Conservation (phyloP, 768 basidiomycete species). For the Suillus ampliporus region DNA sequence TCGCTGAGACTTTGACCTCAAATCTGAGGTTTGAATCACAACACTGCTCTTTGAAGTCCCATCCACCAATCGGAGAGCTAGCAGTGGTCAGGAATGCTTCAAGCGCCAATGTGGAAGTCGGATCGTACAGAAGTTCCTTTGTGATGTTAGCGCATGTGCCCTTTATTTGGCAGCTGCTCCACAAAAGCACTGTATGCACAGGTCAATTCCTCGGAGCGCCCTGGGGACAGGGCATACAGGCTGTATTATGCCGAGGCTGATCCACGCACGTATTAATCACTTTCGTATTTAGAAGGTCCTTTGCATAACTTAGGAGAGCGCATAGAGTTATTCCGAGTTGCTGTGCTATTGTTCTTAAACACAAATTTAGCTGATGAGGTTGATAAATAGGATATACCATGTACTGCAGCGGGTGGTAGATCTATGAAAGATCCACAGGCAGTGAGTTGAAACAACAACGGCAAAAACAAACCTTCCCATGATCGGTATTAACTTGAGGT, state of each 20-base stretch:
- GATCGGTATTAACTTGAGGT: not conserved
- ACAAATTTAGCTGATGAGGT: not conserved
- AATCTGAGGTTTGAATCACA: no score
- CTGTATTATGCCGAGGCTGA: not conserved
- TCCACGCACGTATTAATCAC: not conserved
- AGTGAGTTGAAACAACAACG: not conserved
- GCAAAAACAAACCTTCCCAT: slow-evolving; percentile 3
- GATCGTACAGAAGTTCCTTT: not conserved
- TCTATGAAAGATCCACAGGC: not conserved
- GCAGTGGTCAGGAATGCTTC: not conserved
- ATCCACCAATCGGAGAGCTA: not conserved
- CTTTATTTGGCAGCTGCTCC: not conserved
- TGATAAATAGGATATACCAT: not conserved
- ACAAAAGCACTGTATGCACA: not conserved
- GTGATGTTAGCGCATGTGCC: not conserved
- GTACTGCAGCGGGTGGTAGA: slow-evolving; percentile 3
- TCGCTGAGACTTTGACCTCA: no score
- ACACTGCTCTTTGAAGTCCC: not conserved
- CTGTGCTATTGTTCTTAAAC: not conserved
- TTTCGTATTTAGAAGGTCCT: not conserved
- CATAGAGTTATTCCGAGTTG: not conserved
- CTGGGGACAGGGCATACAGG: not conserved
- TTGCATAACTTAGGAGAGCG: not conserved
- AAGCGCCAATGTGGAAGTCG: not conserved
- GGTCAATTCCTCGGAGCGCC: not conserved